Conservation (phyloP, 768 basidiomycete genomes). For the Roridomyces roridus region DNA sequence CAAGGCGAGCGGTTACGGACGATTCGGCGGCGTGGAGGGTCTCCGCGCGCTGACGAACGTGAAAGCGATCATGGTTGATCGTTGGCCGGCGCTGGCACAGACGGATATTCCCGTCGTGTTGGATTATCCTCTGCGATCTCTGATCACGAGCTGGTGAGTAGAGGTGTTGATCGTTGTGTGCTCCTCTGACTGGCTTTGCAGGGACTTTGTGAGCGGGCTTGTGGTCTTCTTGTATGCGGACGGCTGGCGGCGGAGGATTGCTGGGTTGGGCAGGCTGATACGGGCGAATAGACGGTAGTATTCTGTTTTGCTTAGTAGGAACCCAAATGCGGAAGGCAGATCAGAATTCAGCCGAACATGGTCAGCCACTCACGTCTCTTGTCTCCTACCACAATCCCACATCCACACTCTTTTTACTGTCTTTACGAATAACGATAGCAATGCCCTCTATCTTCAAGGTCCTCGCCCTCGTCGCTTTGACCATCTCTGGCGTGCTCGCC, state of each 20-base stretch:
- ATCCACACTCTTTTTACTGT: slow-evolving; percentile 17
- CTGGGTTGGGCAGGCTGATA: slow-evolving; percentile 47
- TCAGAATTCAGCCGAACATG: background rate
- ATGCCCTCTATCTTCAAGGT: slow-evolving; percentile 18
- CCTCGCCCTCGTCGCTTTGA: slow-evolving; percentile 19
- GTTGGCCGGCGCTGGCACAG: slow-evolving; percentile 82
- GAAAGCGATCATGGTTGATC: slow-evolving; percentile 87
- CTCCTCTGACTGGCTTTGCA: slow-evolving; percentile 25
- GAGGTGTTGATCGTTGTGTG: background rate
- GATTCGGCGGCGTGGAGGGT: slow-evolving; percentile 96
- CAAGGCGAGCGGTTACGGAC: slow-evolving; percentile 91
- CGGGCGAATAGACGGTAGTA: slow-evolving; percentile 41
- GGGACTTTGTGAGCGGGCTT: slow-evolving; percentile 58
- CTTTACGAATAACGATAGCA: slow-evolving; percentile 14
- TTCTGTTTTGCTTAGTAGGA: too few relatives aligned
- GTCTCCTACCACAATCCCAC: slow-evolving; percentile 13
- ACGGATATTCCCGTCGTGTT: slow-evolving; percentile 87
- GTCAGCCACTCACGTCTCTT: slow-evolving; percentile 2
- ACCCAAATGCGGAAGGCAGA: background rate
- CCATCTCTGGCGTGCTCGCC: slow-evolving; percentile 17
- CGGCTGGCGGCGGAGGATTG: slow-evolving; percentile 54
- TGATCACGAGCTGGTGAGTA: slow-evolving; percentile 76
- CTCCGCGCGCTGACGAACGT: slow-evolving; percentile 85
- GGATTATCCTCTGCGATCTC: slow-evolving; percentile 84
- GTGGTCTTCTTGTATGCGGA: slow-evolving; percentile 59